Conservation (phyloP, 1,139 yeast species). For the Casaregolazyma lundiana region DNA sequence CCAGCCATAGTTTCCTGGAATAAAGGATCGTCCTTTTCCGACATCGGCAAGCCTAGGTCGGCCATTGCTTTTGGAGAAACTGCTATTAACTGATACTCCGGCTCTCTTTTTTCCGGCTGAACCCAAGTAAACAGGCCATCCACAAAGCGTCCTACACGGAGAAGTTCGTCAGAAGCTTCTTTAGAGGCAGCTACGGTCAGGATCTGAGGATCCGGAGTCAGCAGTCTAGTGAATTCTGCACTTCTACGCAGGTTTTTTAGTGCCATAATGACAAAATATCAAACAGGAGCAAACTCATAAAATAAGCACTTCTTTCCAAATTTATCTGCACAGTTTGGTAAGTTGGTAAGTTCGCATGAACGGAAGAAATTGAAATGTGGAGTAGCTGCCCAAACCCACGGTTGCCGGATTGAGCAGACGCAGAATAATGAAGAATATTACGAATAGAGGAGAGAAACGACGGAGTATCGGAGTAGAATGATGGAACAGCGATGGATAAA, state of each 20-base stretch:
- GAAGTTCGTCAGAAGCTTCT: conserved; percentile 34
- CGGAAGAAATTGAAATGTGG: not conserved
- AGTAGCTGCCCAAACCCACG: not conserved
- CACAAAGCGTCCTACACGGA: conserved; percentile 58
- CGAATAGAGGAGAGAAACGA: not conserved
- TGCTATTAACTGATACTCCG: conserved; percentile 48
- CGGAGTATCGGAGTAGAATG: too few species aligned
- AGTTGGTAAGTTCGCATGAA: not conserved
- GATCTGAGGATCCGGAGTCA: conserved; percentile 58
- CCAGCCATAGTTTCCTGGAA: conserved; percentile 64
- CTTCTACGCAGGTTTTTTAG: conserved; percentile 12
- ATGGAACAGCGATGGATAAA: not conserved
- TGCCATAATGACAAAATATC: conserved; percentile 2
- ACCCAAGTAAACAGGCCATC: conserved; percentile 65
- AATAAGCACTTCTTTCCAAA: too few species aligned
- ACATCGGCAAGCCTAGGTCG: conserved; percentile 51
- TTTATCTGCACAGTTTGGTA: not conserved
- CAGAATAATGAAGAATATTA: not conserved
- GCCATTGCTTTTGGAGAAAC: conserved; percentile 57
- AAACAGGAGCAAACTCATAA: too few species aligned
- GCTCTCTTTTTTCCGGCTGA: conserved; percentile 27
- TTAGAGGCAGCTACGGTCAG: conserved; percentile 50
- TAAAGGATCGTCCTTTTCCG: conserved; percentile 30
- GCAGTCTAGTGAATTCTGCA: conserved; percentile 40
- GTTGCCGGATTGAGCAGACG: too few species aligned